Conservation (phyloP, 192 early-diverging fungal genomes). For the Coemansia guatemalensis region DNA sequence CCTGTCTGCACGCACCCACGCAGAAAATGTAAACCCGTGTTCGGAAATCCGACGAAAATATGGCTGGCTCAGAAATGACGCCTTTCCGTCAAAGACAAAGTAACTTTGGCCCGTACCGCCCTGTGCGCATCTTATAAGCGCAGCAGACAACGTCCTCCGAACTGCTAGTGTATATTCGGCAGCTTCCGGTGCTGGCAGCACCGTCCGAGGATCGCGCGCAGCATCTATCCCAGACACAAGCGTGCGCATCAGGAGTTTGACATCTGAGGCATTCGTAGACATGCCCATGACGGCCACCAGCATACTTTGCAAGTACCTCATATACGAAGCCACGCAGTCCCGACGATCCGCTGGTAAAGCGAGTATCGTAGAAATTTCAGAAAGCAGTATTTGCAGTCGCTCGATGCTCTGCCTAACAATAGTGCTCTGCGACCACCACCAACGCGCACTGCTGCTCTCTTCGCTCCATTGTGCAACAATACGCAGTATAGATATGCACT, state of each 20-base stretch:
- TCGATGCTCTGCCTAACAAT: slow-evolving; percentile 32
- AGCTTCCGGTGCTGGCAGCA: slow-evolving; percentile 3
- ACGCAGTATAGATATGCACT: slow-evolving; percentile 14
- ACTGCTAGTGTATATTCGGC: slow-evolving; percentile 17
- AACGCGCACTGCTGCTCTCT: slow-evolving; percentile 17
- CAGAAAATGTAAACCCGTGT: slow-evolving; percentile 31
- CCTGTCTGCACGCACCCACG: slow-evolving; percentile 24
- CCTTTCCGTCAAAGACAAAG: slow-evolving; percentile 32
- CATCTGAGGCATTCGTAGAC: slow-evolving; percentile 24
- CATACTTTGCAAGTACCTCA: slow-evolving; percentile 17
- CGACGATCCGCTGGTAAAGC: background rate
- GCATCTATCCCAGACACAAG: slow-evolving; percentile 22
- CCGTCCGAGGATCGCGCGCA: background rate
- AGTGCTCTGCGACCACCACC: slow-evolving; percentile 37
- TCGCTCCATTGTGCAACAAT: slow-evolving; percentile 38
- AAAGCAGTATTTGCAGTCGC: slow-evolving; percentile 22
- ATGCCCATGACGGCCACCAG: slow-evolving; percentile 24
- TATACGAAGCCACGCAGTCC: slow-evolving; percentile 7
- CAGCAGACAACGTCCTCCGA: slow-evolving; percentile 18
- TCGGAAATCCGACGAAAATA: slow-evolving; percentile 32
- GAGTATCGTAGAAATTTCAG: slow-evolving; percentile 1
- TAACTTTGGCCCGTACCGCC: slow-evolving; percentile 10
- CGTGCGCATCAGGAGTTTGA: slow-evolving; percentile 34
- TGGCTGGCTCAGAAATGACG: slow-evolving; percentile 9
- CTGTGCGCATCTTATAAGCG: slow-evolving; percentile 20